Conservation (phyloP, 2,329 filamentous ascomycete genomes). For the Escovopsis weberi region DNA sequence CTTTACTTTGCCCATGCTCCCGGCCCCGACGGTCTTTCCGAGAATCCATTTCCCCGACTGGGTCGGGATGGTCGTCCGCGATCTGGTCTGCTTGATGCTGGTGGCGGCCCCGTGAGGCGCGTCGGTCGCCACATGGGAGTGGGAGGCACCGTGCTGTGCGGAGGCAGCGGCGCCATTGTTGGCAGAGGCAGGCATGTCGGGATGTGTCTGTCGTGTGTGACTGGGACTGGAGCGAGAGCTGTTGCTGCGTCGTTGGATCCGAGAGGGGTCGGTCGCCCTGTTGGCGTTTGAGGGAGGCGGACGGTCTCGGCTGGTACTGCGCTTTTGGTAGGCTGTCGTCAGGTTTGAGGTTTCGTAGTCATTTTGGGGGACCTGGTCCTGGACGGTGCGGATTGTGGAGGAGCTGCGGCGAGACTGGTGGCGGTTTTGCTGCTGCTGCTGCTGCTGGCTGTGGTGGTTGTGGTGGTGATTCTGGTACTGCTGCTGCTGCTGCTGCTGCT, state of each 20-base stretch:
- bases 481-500: not conserved
- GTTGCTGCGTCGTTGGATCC: conserved; percentile 32
- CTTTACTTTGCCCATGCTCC: conserved; percentile 99
- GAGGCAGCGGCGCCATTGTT: conserved; percentile 38
- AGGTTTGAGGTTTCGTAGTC: conserved; percentile 62
- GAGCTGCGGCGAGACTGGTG: conserved; percentile 26
- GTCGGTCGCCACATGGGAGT: conserved; percentile 23
- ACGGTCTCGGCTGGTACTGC: conserved; percentile 51
- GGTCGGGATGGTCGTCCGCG: conserved; percentile 74
- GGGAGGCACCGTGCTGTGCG: conserved; percentile 30
- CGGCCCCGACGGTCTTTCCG: conserved; percentile 91
- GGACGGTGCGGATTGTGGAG: conserved; percentile 27
- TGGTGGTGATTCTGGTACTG: conserved; percentile 6
- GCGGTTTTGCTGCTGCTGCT: conserved; percentile 15
- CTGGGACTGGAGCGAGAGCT: conserved; percentile 37
- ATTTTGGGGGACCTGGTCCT: conserved; percentile 38
- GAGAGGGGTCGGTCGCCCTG: conserved; percentile 24
- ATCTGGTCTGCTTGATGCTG: conserved; percentile 37
- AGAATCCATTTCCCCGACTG: conserved; percentile 87
- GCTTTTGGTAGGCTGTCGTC: conserved; percentile 43
- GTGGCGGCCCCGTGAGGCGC: conserved; percentile 19
- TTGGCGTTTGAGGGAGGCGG: conserved; percentile 26
- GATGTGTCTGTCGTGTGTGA: conserved; percentile 19
- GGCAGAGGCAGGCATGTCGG: conserved; percentile 36
- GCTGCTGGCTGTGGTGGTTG: conserved; percentile 13